Base-by-base conservation (phyloP, 2,329 filamentous ascomycete species). In the Trichoderma afroharzianum region DNA sequence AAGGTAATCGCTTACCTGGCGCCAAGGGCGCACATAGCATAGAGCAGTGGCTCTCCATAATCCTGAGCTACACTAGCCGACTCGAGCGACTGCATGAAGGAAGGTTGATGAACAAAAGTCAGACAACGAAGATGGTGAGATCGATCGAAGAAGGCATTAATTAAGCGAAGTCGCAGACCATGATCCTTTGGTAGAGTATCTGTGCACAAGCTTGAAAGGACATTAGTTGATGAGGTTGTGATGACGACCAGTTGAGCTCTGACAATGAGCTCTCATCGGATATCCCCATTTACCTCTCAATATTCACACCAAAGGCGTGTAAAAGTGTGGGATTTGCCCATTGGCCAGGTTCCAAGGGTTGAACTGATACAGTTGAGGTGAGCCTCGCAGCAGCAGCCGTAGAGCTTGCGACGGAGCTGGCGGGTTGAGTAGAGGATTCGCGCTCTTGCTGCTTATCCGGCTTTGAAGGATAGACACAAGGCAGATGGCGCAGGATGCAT, bases 51-150 rank as follows among this genome's bases (percentile, higher is more conserved):
- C 30, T 77, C 73, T 12, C 76, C 75, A 30, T 75, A 76, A 18
- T 76, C 74, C 26, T 76, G 67, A 9, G 73, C 72, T 11, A 74
- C 69, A 30, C 66, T 75, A 8, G 71, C 76, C 21, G 70, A 68
- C 9, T 75, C 74, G n/a, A 78, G 63, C 3, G 74, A 74, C 21
- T 75, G 68, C 73, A 77, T 74, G 53, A 78, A 78, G 3, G 77
- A 72, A 1, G 74, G 74, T 21, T 72, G 73, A 30, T 78, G 75
- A 21, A 78, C 70, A 62, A 78, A 78, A 15, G 72, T 70, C 2
- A 77, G 71, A 43, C 73, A 73, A 24, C 76, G 73, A 3, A 77
- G 70, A 15, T 70, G 67, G 21, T 76, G 82, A 3, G 72, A 72
- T 3, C 76, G 73, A 14, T 74, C 53, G 21, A 77, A 77, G 50